Evolutionary conservation across 2,329 filamentous ascomycete species (phyloP).

Genomic region (Xylariaceae sp.): DNA sequence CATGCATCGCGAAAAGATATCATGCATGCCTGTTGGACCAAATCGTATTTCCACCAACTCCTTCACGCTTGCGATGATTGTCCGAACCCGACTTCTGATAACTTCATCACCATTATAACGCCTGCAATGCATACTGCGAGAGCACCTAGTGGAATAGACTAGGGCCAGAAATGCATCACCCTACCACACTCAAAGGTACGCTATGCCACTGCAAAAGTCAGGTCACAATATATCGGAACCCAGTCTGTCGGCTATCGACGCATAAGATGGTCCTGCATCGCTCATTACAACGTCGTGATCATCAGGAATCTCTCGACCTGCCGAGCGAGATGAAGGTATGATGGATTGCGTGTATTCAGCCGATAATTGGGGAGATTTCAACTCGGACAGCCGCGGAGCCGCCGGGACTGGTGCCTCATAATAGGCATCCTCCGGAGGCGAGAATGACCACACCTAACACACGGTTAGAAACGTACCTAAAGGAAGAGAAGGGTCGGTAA

Average conservation of each 20-base stretch:
- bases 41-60: constrained; percentile 17
- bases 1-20: constrained; percentile 7
- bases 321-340: constrained; percentile 19
- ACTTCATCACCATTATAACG: constrained; percentile 28
- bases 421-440: constrained; percentile 68
- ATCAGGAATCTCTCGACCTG: constrained; percentile 29
- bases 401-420: constrained; percentile 50
- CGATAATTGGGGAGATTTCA: constrained; percentile 46
- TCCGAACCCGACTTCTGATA: constrained; percentile 22
- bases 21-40: constrained; percentile 14
- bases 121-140: constrained; percentile 28
- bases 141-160: constrained; percentile 14
- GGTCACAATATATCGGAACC: constrained; percentile 45
- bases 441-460: constrained; percentile 84
- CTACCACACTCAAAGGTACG: constrained; percentile 1
- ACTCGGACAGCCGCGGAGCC: constrained; percentile 43
- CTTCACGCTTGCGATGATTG: constrained; percentile 20
- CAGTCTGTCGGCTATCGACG: constrained; percentile 44
- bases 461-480: constrained; percentile 24
- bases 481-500: constrained; percentile 4
- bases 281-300: constrained; percentile 51
- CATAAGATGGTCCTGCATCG: constrained; percentile 52
- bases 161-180: constrained; percentile 18
- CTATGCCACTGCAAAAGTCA: neutral
- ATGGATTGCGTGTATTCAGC: constrained; percentile 36